A percentile compares a stretch with the other conserved stretches of the same genome.
Conservation (phyloP, 371 early-diverging fungal species). For the Scutellospora calospora region DNA sequence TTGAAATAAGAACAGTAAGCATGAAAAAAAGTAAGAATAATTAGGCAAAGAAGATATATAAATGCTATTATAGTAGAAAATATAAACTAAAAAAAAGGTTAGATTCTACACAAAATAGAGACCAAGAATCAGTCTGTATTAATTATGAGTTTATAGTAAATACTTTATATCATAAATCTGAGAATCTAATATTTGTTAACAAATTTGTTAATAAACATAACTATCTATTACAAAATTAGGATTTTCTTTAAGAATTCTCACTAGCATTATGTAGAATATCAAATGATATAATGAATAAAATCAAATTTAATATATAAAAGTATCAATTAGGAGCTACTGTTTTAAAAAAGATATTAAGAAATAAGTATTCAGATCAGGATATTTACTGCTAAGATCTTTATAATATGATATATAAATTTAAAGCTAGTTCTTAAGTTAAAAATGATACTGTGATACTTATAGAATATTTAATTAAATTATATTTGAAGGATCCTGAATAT, state of each 20-base stretch:
- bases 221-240: not conserved
- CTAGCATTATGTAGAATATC: not conserved
- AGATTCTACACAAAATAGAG: not conserved
- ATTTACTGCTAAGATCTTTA: not conserved
- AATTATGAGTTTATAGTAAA: not conserved
- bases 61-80: not conserved
- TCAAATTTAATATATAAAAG: not conserved
- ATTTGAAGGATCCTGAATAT: not conserved
- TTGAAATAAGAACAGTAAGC: too few relatives aligned
- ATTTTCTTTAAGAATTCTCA: not conserved
- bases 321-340: not conserved
- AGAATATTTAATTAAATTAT: not conserved
- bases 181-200: not conserved
- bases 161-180: not conserved
- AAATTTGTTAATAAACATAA: conserved; percentile 6
- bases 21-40: too few relatives aligned
- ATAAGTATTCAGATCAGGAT: not conserved
- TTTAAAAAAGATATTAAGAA: not conserved
- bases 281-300: not conserved
- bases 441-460: not conserved
- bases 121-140: not conserved
- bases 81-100: too few relatives aligned
- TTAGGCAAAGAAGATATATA: not conserved
- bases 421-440: not conserved
- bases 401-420: not conserved